Percentiles rank a stretch among this genome's conserved stretches.
These are phyloP conservation scores for Solanum arcanum DNA, from an alignment of 257 asterid genomes.

Conservation along the genomic window DNA sequence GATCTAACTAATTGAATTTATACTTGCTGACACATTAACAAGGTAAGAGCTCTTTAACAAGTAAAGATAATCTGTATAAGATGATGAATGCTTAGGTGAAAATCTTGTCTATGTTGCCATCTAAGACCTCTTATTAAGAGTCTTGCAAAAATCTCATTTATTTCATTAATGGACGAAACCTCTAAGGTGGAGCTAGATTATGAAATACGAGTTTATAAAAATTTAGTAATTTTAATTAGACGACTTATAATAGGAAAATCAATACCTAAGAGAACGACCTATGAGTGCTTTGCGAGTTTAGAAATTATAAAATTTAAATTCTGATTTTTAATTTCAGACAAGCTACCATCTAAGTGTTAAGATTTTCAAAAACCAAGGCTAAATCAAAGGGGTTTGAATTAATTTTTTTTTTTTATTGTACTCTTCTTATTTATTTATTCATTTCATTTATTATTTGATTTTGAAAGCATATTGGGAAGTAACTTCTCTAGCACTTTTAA, in stretches of 20 bases:
- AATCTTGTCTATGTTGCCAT: neutral
- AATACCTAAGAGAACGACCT: neutral
- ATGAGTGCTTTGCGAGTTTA: neutral
- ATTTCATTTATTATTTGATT: neutral
- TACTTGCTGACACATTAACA: neutral
- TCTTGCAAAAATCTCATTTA: neutral
- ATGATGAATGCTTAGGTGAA: neutral
- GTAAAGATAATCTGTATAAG: neutral
- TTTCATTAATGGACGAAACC: neutral
- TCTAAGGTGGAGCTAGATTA: neutral
- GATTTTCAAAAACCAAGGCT: constrained; percentile 64
- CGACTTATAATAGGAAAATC: no score
- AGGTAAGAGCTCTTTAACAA: neutral
- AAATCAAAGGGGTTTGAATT: constrained; percentile 32
- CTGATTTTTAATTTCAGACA: accelerated
- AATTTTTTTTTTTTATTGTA: neutral
- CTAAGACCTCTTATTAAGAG: neutral
- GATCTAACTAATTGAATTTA: neutral
- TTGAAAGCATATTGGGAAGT: constrained; percentile 22
- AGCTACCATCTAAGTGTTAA: neutral
- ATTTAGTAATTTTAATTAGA: neutral
- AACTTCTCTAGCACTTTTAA: constrained; percentile 34
- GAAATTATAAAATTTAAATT: neutral
- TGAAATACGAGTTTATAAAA: neutral
- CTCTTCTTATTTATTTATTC: constrained; percentile 5